Base-by-base conservation (phyloP, 257 asterid genomes). In the Solanum appendiculatum region DNA sequence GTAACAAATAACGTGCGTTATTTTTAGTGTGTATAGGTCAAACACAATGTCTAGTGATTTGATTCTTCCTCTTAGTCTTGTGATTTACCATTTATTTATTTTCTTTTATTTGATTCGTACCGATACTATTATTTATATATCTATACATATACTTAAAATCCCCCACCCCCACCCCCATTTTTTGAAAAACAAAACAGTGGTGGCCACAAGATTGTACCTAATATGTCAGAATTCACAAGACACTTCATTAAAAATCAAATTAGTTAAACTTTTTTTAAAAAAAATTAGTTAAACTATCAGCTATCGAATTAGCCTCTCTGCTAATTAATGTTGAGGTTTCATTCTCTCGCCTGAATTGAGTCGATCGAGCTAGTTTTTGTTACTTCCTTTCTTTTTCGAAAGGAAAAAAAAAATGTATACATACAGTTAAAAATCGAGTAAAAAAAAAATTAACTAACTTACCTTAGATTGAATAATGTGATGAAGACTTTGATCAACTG, bases 391-490 rank as follows among this genome's bases (percentile, higher is more conserved):
- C 21, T 68, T 6, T 29, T 68, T 27, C 1, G 37, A 64, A 66
- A 29, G 2, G 9, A 66, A 27, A 27, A 18, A 51, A 51, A 58
- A 58, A 11, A n/a, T n/a, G 70, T 63, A 63, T 4, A 60, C 31
- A 2, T 1, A n/a, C 1, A 21, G 2, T 63, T 60, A 15, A 20
- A 13, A 29, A 29, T 33, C 33, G 31, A 73, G 51, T 10, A 73
- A 34, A 48, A 18, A 29, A 12, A 54, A 70, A 21, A 83, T 37
- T 18, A 29, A 12, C 14, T 0, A 11, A 25, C 7, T 3, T 37
- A 90, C 90, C 90, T 90, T 70, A 78, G 85, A 69, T 39, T 75
- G 74, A 69, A 90, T 84, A 36, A 51, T 77, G 66, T 86, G 88
- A 83, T 84, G 70, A 11, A 31, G 68, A 18, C 58, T 86, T 75